phyloP scores from a whole-genome alignment of 1,284 basidiomycete species.

The Microbotryum saponariae region DNA sequence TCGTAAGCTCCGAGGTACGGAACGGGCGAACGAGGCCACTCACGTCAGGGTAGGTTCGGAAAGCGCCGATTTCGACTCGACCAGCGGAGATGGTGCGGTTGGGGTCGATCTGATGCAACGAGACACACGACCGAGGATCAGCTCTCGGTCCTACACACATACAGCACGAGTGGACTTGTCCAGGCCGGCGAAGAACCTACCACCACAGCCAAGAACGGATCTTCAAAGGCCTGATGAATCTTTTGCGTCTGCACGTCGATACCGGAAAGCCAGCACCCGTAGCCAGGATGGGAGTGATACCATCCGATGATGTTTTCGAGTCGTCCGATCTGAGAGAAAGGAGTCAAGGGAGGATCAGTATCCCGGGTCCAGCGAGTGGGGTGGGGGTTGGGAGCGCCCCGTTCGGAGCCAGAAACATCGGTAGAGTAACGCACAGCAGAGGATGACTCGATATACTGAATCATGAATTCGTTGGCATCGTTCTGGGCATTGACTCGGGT shows the following conservation, averaged over 20 bases:
- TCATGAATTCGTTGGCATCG: conserved; percentile 98
- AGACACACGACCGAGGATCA: not conserved
- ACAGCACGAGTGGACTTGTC: not conserved
- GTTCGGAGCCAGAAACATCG: not conserved
- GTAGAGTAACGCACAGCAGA: conserved; percentile 53
- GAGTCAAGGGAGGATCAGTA: not conserved
- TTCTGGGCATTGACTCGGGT: conserved; percentile 93
- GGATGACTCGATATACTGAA: conserved; percentile 74
- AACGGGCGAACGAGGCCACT: conserved; percentile 18
- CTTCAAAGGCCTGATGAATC: conserved; percentile 87
- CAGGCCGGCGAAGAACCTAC: conserved; percentile 48
- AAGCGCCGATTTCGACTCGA: conserved; percentile 96
- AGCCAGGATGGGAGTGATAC: conserved; percentile 98
- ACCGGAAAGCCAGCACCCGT: conserved; percentile 94
- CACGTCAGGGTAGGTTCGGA: conserved; percentile 85
- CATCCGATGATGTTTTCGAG: conserved; percentile 90
- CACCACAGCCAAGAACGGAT: conserved; percentile 95
- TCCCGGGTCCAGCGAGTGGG: not conserved
- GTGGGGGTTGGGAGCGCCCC: conserved; percentile 3
- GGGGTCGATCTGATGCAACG: conserved; percentile 71
- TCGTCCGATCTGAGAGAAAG: conserved; percentile 56
- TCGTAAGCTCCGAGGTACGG: not conserved
- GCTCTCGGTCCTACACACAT: not conserved
- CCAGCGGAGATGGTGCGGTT: conserved; percentile 96
- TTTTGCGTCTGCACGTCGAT: conserved; percentile 94